phyloP scores from a whole-genome alignment of 2,329 filamentous ascomycete species.

The Akanthomyces dipterigenus region DNA sequence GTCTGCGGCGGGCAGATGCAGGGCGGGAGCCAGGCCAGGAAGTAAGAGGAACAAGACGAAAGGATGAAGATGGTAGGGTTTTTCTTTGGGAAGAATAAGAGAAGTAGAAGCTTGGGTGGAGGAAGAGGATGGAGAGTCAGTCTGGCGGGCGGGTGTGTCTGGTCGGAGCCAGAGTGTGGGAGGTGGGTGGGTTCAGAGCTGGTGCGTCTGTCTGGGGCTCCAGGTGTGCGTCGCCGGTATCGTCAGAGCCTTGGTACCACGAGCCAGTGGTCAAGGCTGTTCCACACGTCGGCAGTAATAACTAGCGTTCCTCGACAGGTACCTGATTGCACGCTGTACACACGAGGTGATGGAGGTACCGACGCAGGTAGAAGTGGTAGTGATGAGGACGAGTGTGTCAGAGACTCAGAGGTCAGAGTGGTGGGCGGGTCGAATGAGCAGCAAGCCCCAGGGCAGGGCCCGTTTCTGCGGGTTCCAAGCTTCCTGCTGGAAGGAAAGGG shows the following conservation, averaged over 20 bases:
- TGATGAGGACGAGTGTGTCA: conserved; percentile 1
- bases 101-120: conserved; percentile 9
- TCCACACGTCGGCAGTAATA: neutral
- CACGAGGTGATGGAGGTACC: neutral
- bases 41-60: neutral
- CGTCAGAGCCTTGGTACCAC: neutral
- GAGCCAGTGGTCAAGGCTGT: neutral
- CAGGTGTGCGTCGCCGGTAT: neutral
- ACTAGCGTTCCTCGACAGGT: neutral
- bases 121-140: conserved; percentile 7
- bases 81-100: conserved; percentile 3
- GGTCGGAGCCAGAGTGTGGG: neutral
- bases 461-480: conserved; percentile 4
- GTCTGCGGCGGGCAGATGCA: conserved; percentile 12
- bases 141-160: neutral
- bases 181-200: neutral
- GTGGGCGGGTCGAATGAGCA: conserved; percentile 8
- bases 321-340: neutral
- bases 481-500: neutral
- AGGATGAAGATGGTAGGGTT: neutral
- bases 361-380: neutral
- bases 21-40: conserved; percentile 1
- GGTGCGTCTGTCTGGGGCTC: neutral
- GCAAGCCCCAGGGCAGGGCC: conserved; percentile 3
- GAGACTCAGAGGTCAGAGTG: conserved; percentile 9